Percentiles rank a stretch among this genome's conserved stretches.
Evolutionary conservation across 306 rosid genomes (phyloP).

Genomic region (Herpetospermum pedunculosum): DNA sequence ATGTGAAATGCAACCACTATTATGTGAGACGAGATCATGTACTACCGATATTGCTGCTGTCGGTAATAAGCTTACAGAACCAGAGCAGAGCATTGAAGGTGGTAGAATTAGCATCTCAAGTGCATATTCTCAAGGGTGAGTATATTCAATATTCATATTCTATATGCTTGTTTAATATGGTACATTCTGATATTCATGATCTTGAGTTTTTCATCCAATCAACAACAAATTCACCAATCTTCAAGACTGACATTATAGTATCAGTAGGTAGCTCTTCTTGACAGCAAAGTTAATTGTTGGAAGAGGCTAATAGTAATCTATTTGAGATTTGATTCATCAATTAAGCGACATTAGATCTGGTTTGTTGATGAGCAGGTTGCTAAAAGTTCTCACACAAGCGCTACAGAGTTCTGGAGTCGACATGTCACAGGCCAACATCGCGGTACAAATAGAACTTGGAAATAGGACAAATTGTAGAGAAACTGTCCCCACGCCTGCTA

Average conservation of each 20-base stretch:
- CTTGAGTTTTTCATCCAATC: background rate
- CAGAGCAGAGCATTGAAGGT: slow-evolving; percentile 64
- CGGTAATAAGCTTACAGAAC: slow-evolving; percentile 64
- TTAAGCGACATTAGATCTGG: background rate
- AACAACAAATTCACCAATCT: background rate
- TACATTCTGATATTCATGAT: background rate
- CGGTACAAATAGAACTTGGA: slow-evolving; percentile 85
- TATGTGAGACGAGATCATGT: slow-evolving; percentile 25
- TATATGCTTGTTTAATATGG: background rate
- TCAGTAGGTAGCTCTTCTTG: background rate
- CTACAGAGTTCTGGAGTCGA: slow-evolving; percentile 93
- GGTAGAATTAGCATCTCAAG: slow-evolving; percentile 91
- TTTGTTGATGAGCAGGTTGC: slow-evolving; percentile 42
- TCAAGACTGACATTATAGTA: background rate
- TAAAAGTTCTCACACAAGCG: slow-evolving; percentile 78
- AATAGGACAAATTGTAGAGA: slow-evolving; percentile 41
- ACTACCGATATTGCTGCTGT: slow-evolving; percentile 23
- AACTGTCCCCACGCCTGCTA: slow-evolving; percentile 21
- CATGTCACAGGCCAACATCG: slow-evolving; percentile 82
- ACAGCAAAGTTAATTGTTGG: background rate
- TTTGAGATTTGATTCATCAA: background rate
- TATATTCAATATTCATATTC: background rate
- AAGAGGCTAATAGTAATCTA: background rate
- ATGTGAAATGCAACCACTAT: slow-evolving; percentile 27
- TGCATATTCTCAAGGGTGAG: slow-evolving; percentile 90